These are phyloP conservation scores for Teratosphaeria zuluensis DNA, from an alignment of 2,329 filamentous ascomycete genomes.

Conservation along the genomic window DNA sequence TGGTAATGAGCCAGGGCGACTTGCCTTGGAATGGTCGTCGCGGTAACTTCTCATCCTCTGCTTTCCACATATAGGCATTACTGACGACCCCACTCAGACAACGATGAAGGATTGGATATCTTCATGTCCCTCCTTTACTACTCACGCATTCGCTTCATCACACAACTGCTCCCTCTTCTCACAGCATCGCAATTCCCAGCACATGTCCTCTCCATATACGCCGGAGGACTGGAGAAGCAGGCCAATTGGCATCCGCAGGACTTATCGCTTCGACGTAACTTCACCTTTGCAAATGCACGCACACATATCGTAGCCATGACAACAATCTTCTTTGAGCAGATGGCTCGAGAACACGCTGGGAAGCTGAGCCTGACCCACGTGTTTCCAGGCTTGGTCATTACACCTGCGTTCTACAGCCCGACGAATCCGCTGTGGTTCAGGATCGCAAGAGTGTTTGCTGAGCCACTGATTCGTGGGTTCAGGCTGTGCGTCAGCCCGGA, in stretches of 20 bases:
- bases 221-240: constrained; percentile 9
- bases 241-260: constrained; percentile 7
- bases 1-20: constrained; percentile 29
- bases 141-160: constrained; percentile 15
- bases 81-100: constrained; percentile 4
- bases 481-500: too few species aligned
- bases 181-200: constrained; percentile 5
- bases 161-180: constrained; percentile 12
- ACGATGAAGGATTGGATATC: constrained; percentile 15
- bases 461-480: neutral
- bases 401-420: constrained; percentile 4
- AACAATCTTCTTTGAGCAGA: constrained; percentile 14
- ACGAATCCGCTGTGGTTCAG: constrained; percentile 12
- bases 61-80: neutral
- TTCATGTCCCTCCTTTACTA: constrained; percentile 16
- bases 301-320: constrained; percentile 12
- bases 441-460: constrained; percentile 1
- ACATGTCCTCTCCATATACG: constrained; percentile 14
- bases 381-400: constrained; percentile 16
- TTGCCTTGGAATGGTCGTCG: neutral
- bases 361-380: constrained; percentile 11
- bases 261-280: constrained; percentile 11
- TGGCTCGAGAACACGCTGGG: constrained; percentile 10
- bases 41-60: neutral
- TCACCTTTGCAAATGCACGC: constrained; percentile 7